Percentiles rank a stretch among this genome's conserved stretches.
These are phyloP conservation scores for Claviceps pazoutovae DNA, from an alignment of 2,329 filamentous ascomycete species.

Conservation along the genomic window DNA sequence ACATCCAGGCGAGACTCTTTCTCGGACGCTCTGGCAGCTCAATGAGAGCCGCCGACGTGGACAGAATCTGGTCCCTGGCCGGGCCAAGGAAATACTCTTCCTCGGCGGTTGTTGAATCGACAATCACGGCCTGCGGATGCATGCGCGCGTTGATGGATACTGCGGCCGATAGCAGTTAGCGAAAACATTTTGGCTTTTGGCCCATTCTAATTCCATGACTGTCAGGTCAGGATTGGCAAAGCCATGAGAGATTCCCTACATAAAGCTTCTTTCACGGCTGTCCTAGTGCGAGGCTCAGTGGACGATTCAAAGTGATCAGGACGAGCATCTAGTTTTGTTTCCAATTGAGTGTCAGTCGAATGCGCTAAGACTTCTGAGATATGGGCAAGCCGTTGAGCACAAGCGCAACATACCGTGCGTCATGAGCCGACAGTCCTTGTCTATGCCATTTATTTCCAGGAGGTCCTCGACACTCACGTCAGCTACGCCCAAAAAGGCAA, in stretches of 20 bases:
- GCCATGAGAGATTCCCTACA: constrained; percentile 23
- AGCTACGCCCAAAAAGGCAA: constrained; percentile 62
- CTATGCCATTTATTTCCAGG: constrained; percentile 66
- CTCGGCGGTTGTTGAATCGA: constrained; percentile 55
- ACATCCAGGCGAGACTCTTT: constrained; percentile 61
- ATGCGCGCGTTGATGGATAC: constrained; percentile 59
- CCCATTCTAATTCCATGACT: not conserved
- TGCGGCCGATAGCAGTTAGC: not conserved
- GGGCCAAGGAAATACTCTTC: constrained; percentile 52
- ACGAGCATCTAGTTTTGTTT: constrained; percentile 48
- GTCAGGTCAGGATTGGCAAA: not conserved
- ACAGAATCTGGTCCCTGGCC: constrained; percentile 39
- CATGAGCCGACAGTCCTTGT: constrained; percentile 50
- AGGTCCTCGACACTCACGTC: constrained; percentile 56
- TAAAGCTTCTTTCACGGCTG: constrained; percentile 50
- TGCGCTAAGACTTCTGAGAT: not conserved
- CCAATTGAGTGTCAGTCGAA: not conserved
- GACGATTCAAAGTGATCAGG: constrained; percentile 60
- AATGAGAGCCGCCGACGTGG: constrained; percentile 49
- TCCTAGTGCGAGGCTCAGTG: constrained; percentile 53
- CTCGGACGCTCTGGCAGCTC: constrained; percentile 53
- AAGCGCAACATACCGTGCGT: constrained; percentile 32
- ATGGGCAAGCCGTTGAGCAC: not conserved
- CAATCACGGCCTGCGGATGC: constrained; percentile 61
- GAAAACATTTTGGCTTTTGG: not conserved